These are phyloP conservation scores for Aspergillus fijiensis DNA, from an alignment of 2,329 filamentous ascomycete species.

Conservation along the genomic window DNA sequence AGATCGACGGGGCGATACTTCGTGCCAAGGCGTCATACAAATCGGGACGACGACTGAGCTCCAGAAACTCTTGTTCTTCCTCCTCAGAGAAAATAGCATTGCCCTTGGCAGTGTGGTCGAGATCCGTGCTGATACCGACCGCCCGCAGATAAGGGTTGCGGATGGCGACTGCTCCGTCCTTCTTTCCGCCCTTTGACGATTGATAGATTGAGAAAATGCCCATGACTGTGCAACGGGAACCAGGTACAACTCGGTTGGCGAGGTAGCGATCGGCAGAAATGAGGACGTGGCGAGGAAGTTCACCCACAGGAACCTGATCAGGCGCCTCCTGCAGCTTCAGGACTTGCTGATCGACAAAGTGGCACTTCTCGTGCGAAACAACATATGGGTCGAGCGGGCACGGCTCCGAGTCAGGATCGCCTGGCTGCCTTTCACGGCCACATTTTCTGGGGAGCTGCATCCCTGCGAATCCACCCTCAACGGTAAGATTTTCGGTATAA, in stretches of 20 bases:
- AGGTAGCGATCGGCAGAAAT: conserved; percentile 96
- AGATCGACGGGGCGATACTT: conserved; percentile 96
- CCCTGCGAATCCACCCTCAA: conserved; percentile 83
- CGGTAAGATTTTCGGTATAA: conserved; percentile 66
- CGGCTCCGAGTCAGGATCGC: conserved; percentile 67
- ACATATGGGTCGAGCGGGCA: conserved; percentile 96
- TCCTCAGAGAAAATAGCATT: conserved; percentile 84
- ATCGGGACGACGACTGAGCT: conserved; percentile 85
- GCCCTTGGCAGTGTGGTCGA: conserved; percentile 86
- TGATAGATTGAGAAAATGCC: conserved; percentile 98
- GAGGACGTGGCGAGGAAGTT: conserved; percentile 89
- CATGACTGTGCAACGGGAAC: conserved; percentile 91
- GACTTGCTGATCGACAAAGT: conserved; percentile 96
- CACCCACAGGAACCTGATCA: conserved; percentile 94
- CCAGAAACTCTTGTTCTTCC: conserved; percentile 93
- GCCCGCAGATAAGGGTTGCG: conserved; percentile 92
- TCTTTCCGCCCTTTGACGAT: conserved; percentile 75
- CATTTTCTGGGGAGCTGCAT: conserved; percentile 81
- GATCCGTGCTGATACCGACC: conserved; percentile 85
- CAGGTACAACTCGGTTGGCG: conserved; percentile 92
- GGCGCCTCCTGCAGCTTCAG: conserved; percentile 97
- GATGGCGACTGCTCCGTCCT: conserved; percentile 84
- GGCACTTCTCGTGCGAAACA: conserved; percentile 88
- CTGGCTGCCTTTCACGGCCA: conserved; percentile 57
- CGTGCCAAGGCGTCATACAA: conserved; percentile 88